A percentile compares a stretch with the other conserved stretches of the same genome.
phyloP scores from a whole-genome alignment of 176 grass and related monocot species.

The Pharus latifolius region DNA sequence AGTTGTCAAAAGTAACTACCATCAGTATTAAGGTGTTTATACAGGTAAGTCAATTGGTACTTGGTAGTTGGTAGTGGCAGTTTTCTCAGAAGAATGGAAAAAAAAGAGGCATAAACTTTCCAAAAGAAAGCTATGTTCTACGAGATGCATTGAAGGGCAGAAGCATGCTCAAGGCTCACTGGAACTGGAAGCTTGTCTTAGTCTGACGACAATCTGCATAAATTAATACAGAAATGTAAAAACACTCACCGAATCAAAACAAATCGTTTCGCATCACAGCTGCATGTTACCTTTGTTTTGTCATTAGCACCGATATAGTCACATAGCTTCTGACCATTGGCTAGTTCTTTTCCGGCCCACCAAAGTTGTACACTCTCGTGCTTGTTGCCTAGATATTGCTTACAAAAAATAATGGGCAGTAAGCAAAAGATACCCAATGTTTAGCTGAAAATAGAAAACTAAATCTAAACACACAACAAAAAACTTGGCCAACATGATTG shows the following conservation, averaged over 20 bases:
- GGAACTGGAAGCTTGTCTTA: neutral
- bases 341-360: constrained; percentile 59
- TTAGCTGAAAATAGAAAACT: neutral
- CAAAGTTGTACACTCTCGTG: constrained; percentile 22
- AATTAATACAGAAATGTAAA: neutral
- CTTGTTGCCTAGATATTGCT: neutral
- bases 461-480: neutral
- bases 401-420: neutral
- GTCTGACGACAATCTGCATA: constrained; percentile 39
- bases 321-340: constrained; percentile 31
- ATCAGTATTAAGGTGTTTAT: neutral
- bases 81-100: neutral
- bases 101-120: neutral
- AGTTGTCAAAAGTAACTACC: neutral
- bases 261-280: neutral
- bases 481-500: neutral
- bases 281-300: constrained; percentile 54
- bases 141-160: neutral
- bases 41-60: neutral
- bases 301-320: constrained; percentile 59
- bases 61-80: neutral
- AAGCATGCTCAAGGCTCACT: neutral
- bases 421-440: neutral
- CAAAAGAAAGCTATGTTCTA: neutral
- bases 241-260: neutral